Evolutionary conservation across 495 filamentous ascomycete species (phyloP), one percentile per base, ranked within the genome.

Genomic region (Penicillium longicatenatum): DNA sequence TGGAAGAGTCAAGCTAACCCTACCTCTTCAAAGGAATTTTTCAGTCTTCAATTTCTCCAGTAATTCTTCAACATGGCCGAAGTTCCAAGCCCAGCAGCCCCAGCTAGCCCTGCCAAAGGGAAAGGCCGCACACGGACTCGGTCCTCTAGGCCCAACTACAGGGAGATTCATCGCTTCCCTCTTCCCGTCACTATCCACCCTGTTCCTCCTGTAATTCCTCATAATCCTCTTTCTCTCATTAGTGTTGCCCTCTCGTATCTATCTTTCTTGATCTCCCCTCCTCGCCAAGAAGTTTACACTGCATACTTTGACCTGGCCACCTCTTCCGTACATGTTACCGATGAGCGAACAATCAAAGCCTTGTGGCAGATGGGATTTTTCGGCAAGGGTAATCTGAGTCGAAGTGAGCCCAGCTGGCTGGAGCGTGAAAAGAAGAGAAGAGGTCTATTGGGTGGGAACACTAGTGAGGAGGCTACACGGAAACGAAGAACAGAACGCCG

Each of bases 291-390:
- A 30, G 71, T 86, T 45, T 88, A 95, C 67, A 77, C 83, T 42
- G 92, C 86, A 33, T 81, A 83, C 62, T 97, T 93, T 77, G 90
- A 90, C 35, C 73, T 82, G 1, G 85, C 87, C 54, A 95, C 92
- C 12, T 82, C 88, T 3, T 91, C 92, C 4, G 81, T 98, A 4
- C 92, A 97, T 71, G 84, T 99, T 35, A 91, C 86, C 11, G 89
- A 97, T 65, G 75, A 83, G 42, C 77, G 76, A 33, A 83, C 90
- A 2, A 86, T 95, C 47, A 82, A 87, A 37, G 89, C 86, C 9
- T 75, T 99, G 26, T 99, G 94, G 94, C 89, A 96, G 69, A 87
- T 90, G 68, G 94, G 94, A 1, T 98, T 98, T 73, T 99, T 91
- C 70, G 94, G 94, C 43, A 97, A 96, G 72, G 94, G 94, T 47